These are phyloP conservation scores for Kwoniella heveanensis DNA, from an alignment of 768 basidiomycete genomes.

Conservation along the genomic window DNA sequence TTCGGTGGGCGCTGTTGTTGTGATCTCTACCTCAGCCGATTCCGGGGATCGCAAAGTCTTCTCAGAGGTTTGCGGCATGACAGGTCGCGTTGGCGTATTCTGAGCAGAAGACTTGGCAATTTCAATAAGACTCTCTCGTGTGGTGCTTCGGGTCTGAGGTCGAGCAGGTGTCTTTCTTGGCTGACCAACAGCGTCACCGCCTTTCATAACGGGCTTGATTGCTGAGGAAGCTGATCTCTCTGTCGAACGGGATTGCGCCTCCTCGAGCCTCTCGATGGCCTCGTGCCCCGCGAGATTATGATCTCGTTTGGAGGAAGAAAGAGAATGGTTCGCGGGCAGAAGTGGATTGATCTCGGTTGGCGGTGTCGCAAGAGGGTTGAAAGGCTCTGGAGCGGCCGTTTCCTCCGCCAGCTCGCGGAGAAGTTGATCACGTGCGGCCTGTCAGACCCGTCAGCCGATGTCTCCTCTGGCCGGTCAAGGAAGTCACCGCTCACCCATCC, in stretches of 20 bases:
- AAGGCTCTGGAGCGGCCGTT: slow-evolving; percentile 7
- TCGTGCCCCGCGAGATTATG: not conserved
- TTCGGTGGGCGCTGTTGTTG: not conserved
- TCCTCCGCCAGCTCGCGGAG: slow-evolving; percentile 30
- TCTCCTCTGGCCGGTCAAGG: not conserved
- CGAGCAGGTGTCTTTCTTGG: slow-evolving; percentile 42
- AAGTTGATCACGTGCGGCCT: slow-evolving; percentile 43
- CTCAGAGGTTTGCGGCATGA: not conserved
- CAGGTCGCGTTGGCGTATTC: not conserved
- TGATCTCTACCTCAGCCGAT: not conserved
- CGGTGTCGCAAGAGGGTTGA: slow-evolving; percentile 42
- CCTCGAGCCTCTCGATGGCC: not conserved
- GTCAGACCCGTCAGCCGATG: not conserved
- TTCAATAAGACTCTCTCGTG: not conserved
- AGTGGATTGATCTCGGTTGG: slow-evolving; percentile 27
- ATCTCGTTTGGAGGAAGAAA: not conserved
- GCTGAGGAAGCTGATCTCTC: slow-evolving; percentile 2
- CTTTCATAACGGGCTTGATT: slow-evolving; percentile 7
- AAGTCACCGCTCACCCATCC: slow-evolving; percentile 39
- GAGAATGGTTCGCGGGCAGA: not conserved
- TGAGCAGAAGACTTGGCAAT: not conserved
- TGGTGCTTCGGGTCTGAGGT: not conserved
- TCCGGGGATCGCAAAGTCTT: not conserved
- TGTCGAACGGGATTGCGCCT: not conserved
- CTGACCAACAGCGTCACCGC: slow-evolving; percentile 46